Conservation (phyloP, 441 rosid genomes). For the Biscutella laevigata region DNA sequence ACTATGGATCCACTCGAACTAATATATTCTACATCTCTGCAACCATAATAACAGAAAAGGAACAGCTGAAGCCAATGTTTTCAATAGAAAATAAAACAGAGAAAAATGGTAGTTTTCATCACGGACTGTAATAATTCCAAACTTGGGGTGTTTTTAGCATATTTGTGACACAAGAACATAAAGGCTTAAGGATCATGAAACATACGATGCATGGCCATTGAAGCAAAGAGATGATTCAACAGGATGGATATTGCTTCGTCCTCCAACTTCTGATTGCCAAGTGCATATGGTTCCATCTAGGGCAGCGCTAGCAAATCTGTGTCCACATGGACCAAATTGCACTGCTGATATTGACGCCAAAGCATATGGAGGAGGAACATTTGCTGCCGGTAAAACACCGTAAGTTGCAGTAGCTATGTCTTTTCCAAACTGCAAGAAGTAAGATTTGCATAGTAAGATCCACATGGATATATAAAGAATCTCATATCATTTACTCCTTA, state of each 20-base stretch:
- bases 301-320: slow-evolving; percentile 84
- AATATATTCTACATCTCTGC: slow-evolving; percentile 78
- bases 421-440: slow-evolving; percentile 63
- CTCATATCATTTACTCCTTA: not conserved
- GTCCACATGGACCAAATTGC: slow-evolving; percentile 84
- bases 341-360: slow-evolving; percentile 81
- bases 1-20: slow-evolving; percentile 90
- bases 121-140: not conserved
- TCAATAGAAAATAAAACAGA: not conserved
- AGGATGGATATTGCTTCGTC: slow-evolving; percentile 74
- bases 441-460: slow-evolving; percentile 25
- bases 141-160: not conserved
- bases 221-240: slow-evolving; percentile 91
- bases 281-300: slow-evolving; percentile 86
- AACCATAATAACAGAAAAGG: slow-evolving; percentile 21
- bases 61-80: not conserved
- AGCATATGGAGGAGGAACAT: slow-evolving; percentile 85
- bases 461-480: slow-evolving; percentile 1
- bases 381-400: slow-evolving; percentile 82
- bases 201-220: slow-evolving; percentile 77
- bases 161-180: not conserved
- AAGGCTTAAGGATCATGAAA: slow-evolving; percentile 20
- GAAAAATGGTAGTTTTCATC: not conserved
- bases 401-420: slow-evolving; percentile 83
- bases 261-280: slow-evolving; percentile 96